These are phyloP conservation scores for Rachicladosporium sp. DNA, from an alignment of 2,329 filamentous ascomycete species.

Conservation along the genomic window DNA sequence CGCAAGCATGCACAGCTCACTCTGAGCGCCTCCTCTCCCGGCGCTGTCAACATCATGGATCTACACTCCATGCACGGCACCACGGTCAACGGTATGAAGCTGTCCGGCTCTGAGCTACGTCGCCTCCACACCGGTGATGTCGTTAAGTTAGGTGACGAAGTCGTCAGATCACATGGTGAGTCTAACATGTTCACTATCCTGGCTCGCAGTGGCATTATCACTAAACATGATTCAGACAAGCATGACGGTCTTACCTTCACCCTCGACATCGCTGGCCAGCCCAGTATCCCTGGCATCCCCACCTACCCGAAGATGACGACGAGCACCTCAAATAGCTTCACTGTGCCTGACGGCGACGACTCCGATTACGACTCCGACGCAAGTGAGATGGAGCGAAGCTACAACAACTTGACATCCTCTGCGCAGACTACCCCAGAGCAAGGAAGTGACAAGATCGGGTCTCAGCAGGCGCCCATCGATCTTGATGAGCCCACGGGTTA, in stretches of 20 bases:
- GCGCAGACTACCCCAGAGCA: constrained; percentile 19
- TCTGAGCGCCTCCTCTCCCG: constrained; percentile 1
- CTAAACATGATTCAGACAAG: constrained; percentile 9
- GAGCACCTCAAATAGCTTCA: neutral
- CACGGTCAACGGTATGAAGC: constrained; percentile 19
- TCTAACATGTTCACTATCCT: neutral
- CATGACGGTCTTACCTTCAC: constrained; percentile 18
- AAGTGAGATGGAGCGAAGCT: constrained; percentile 6
- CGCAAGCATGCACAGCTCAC: constrained; percentile 23
- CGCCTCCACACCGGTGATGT: constrained; percentile 15
- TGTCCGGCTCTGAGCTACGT: constrained; percentile 10
- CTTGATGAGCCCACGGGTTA: constrained; percentile 4
- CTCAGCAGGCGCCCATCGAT: constrained; percentile 15
- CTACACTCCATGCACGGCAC: constrained; percentile 23
- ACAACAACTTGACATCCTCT: constrained; percentile 8
- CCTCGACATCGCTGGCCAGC: constrained; percentile 6
- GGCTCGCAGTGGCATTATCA: neutral
- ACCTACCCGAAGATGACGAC: neutral
- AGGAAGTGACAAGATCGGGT: constrained; percentile 5
- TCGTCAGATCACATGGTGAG: constrained; percentile 17
- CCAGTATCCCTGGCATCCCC: neutral
- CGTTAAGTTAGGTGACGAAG: constrained; percentile 21
- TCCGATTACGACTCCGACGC: constrained; percentile 6
- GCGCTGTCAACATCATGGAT: constrained; percentile 18
- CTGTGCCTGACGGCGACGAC: neutral